Base-by-base conservation (phyloP, 1,139 yeast species). In the Pichia sp. region DNA sequence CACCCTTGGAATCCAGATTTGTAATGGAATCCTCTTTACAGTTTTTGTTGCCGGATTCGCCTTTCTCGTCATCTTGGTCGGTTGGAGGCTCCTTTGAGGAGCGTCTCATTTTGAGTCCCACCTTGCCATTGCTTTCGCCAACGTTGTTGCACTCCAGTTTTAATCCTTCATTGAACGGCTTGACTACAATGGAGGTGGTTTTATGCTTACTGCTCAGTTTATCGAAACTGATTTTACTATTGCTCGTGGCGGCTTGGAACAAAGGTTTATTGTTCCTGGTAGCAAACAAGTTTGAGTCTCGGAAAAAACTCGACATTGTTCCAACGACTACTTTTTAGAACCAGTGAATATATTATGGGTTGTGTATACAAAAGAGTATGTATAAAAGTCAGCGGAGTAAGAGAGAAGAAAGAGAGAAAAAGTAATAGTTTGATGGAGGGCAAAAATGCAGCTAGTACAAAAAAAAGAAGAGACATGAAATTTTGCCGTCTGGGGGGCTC, bases 281-380 rank as follows among this genome's bases (percentile, higher is more conserved):
- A 9, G 46, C 41, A 34, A 51, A 51, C 31, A 51, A 43, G 10
- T 46, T 51, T 2, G 52, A 48, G 16, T 51, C 54, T 34, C 54
- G 34, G 23, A 51, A 51, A 39, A 51, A 51, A 13, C 37, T 48
- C n/a, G 54, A 46, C 54, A 51, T 51, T 22, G 16, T 31, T 16
- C 13, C 13, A 6, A 31, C 36, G 16, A 31, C 28, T 25, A 25
- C 28, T 25, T 9, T 25, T 25, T 25, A 6, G 8, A 25, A 25
- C 28, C 28, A 25, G 28, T 25, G 9, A 31, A 31, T 31, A 13
- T 31, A 31, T 4, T 31, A 12, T 31, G 36, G 36, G 36, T 31
- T 31, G 13, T 31, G 16, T 31, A 31, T 31, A 31, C 36, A 31
- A 31, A 12, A 31, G 36, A n/a, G 13, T 12, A 31, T 12, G 16